Evolutionary conservation across 495 filamentous ascomycete genomes (phyloP), one percentile per base, ranked within the genome.

Genomic region (Penicillium subrubescens): DNA sequence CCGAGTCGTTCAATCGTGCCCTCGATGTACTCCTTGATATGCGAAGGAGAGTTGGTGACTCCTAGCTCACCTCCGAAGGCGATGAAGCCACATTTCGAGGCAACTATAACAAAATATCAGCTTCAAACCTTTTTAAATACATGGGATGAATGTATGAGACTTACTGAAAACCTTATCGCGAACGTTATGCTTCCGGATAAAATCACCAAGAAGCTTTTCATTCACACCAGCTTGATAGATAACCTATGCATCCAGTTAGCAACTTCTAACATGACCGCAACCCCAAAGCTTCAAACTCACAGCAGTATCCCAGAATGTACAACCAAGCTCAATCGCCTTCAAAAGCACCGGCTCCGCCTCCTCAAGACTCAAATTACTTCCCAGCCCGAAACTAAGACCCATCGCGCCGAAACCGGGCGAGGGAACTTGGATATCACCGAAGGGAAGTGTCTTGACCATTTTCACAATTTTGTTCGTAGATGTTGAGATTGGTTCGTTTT

Each of bases 221-320:
- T 83, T 83, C 5, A 79, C 74, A 41, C 81, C 81, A 7, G 80
- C 79, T 66, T 74, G 67, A 59, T 84, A 84, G 7, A 79, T 79
- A 51, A 83, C 79, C 80, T 82, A 5, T 1, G 41, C 37, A 2
- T 2, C n/a, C n/a, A 58, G 33, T 31, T 14, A 15, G 8, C 17
- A 17, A 10, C 29, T 15, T 0, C 2, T 31, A 7, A 10, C 11
- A 46, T 34, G 2, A 7, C 0, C 10, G 5, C 3, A 63, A n/a
- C 6, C 19, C 27, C 5, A 17, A n/a, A n/a, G 6, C 14, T 46
- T 0, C 8, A 6, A 11, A 59, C 76, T 59, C 62, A 81, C 81
- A 48, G 82, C 82, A 43, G 81, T 83, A 60, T 84, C 82, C 82
- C 82, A 84, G 67, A 84, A 84, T 5, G 80, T 83, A 53, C 81